Conservation (phyloP, 176 grass and related monocot genomes). For the Oryza nivara region DNA sequence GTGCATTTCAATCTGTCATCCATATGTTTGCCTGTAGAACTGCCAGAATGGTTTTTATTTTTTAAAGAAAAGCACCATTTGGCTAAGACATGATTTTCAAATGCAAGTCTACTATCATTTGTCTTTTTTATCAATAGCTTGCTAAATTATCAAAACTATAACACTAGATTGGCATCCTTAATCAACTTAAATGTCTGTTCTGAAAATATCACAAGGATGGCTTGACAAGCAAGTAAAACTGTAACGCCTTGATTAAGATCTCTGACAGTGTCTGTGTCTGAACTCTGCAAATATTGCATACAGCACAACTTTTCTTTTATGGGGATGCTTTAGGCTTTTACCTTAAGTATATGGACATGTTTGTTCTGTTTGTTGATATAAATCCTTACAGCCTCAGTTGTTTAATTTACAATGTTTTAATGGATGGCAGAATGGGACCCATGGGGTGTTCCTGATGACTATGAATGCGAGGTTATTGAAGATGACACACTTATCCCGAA, state of each 20-base stretch:
- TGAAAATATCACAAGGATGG: not conserved
- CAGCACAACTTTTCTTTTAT: not conserved
- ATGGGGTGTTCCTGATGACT: constrained; percentile 96
- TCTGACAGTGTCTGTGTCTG: not conserved
- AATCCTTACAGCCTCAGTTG: not conserved
- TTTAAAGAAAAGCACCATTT: not conserved
- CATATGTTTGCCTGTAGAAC: constrained; percentile 3
- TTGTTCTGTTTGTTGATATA: not conserved
- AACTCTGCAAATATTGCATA: constrained; percentile 1
- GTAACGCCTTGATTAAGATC: not conserved
- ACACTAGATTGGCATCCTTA: not conserved
- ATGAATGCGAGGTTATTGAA: constrained; percentile 91
- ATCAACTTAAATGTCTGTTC: constrained; percentile 5
- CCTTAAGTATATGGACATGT: not conserved
- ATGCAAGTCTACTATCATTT: not conserved
- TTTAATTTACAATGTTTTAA: constrained; percentile 30
- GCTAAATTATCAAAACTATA: not conserved
- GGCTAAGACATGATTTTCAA: constrained; percentile 5
- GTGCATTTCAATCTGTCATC: not conserved
- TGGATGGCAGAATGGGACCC: constrained; percentile 87
- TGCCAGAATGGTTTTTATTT: not conserved
- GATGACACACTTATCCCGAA: constrained; percentile 93
- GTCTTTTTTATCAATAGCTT: not conserved
- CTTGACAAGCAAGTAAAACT: not conserved
- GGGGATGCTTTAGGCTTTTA: not conserved